Evolutionary conservation across 176 grass and related monocot species (phyloP).

Genomic region (Phragmites australis): DNA sequence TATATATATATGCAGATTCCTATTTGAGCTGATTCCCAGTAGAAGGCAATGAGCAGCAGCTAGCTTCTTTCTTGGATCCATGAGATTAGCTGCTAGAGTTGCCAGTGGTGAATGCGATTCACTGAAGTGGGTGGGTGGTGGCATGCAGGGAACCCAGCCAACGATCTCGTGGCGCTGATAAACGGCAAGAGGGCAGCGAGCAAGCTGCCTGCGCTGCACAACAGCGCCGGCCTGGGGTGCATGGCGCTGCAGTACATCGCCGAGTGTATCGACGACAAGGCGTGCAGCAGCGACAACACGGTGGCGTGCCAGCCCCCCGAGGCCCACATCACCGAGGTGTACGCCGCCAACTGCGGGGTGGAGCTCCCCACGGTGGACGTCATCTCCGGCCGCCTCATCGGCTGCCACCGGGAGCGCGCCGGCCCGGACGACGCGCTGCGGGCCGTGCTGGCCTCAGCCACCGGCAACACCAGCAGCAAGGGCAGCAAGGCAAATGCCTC

Average conservation of each 20-base stretch:
- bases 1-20: too few relatives aligned
- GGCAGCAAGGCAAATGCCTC: background rate
- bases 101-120: too few relatives aligned
- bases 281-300: conserved; percentile 47
- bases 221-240: conserved; percentile 75
- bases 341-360: conserved; percentile 89
- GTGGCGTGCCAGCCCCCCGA: conserved; percentile 61
- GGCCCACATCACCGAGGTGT: conserved; percentile 83
- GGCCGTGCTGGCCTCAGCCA: conserved; percentile 25
- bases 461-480: background rate
- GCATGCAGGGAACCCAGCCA: conserved; percentile 66
- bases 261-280: conserved; percentile 44
- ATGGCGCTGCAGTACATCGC: conserved; percentile 85
- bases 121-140: too few relatives aligned
- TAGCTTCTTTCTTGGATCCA: too few relatives aligned
- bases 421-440: conserved; percentile 44
- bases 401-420: conserved; percentile 52
- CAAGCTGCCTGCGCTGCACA: conserved; percentile 57
- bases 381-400: conserved; percentile 57
- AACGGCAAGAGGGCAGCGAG: conserved; percentile 67
- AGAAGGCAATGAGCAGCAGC: too few relatives aligned
- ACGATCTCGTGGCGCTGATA: conserved; percentile 61
- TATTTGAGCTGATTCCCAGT: too few relatives aligned
- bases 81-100: background rate
- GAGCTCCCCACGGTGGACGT: conserved; percentile 82